Evolutionary conservation across 2,329 filamentous ascomycete genomes (phyloP).

Genomic region (Clonostachys sp.): DNA sequence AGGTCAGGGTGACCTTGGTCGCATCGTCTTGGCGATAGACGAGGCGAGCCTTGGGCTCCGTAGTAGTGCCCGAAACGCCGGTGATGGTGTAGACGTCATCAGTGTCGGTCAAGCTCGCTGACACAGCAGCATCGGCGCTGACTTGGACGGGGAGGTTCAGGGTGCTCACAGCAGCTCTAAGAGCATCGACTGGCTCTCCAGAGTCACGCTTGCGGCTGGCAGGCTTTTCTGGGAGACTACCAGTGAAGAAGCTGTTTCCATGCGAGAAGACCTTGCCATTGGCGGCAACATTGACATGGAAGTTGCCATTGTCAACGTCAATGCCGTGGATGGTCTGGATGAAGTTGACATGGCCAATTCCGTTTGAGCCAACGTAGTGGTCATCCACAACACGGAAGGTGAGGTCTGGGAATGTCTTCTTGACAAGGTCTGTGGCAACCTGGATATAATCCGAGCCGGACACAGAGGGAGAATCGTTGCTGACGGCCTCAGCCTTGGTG

Average conservation of each 20-base stretch:
- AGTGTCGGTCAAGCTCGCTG: slow-evolving; percentile 8
- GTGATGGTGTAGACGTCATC: slow-evolving; percentile 31
- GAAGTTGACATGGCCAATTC: slow-evolving; percentile 53
- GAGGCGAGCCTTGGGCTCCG: slow-evolving; percentile 49
- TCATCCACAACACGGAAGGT: slow-evolving; percentile 47
- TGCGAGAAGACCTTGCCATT: slow-evolving; percentile 55
- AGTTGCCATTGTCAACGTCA: slow-evolving; percentile 57
- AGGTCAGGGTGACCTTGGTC: slow-evolving; percentile 37
- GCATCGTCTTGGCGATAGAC: slow-evolving; percentile 40
- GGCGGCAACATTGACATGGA: slow-evolving; percentile 52
- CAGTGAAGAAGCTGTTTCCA: slow-evolving; percentile 42
- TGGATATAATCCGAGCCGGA: slow-evolving; percentile 26
- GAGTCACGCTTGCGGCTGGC: slow-evolving; percentile 31
- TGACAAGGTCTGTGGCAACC: slow-evolving; percentile 37
- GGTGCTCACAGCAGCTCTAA: slow-evolving; percentile 30
- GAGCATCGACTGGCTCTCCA: slow-evolving; percentile 35
- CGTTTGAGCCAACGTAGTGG: slow-evolving; percentile 47
- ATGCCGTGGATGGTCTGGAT: slow-evolving; percentile 53
- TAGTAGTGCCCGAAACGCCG: slow-evolving; percentile 39
- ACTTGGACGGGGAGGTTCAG: slow-evolving; percentile 23
- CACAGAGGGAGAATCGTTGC: slow-evolving; percentile 11
- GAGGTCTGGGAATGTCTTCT: slow-evolving; percentile 24
- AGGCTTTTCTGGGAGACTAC: slow-evolving; percentile 29
- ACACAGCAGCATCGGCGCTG: slow-evolving; percentile 14
- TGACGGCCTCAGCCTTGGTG: slow-evolving; percentile 16